phyloP scores from a whole-genome alignment of 768 basidiomycete genomes.

The Hydnum rufescens region DNA sequence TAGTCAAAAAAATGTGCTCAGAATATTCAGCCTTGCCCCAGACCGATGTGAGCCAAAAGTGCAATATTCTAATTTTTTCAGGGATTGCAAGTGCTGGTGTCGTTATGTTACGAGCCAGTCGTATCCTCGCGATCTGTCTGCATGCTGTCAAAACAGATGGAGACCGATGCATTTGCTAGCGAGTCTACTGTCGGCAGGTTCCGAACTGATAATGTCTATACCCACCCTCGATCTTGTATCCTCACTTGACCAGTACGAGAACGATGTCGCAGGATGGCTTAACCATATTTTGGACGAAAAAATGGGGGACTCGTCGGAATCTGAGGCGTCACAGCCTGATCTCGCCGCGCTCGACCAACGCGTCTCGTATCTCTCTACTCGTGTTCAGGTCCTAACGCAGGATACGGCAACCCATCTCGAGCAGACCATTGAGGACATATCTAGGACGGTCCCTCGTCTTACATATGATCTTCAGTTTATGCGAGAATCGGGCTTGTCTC shows the following conservation, averaged over 20 bases:
- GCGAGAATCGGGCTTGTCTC: conserved; percentile 68
- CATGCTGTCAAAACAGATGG: neutral
- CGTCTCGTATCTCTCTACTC: conserved; percentile 52
- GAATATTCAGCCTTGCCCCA: neutral
- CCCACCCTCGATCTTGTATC: conserved; percentile 13
- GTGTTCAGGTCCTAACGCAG: conserved; percentile 71
- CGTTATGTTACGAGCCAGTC: neutral
- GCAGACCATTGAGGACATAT: conserved; percentile 79
- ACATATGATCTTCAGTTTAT: conserved; percentile 96
- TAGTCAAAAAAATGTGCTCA: no score
- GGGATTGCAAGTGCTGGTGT: neutral
- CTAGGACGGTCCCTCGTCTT: conserved; percentile 73
- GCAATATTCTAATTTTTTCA: neutral
- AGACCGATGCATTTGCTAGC: neutral
- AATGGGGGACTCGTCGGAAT: conserved; percentile 13
- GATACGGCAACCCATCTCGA: conserved; percentile 80
- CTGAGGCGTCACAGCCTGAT: conserved; percentile 18
- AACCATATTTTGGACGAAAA: conserved; percentile 36
- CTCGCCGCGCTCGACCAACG: conserved; percentile 48
- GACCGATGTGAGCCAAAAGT: neutral
- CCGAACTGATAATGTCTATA: no score
- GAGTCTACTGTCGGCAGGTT: neutral
- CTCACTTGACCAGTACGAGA: conserved; percentile 33
- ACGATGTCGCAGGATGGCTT: conserved; percentile 50
- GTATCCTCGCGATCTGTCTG: neutral